Base-by-base conservation (phyloP, 345 rosid species). In the Aurinia saxatilis region DNA sequence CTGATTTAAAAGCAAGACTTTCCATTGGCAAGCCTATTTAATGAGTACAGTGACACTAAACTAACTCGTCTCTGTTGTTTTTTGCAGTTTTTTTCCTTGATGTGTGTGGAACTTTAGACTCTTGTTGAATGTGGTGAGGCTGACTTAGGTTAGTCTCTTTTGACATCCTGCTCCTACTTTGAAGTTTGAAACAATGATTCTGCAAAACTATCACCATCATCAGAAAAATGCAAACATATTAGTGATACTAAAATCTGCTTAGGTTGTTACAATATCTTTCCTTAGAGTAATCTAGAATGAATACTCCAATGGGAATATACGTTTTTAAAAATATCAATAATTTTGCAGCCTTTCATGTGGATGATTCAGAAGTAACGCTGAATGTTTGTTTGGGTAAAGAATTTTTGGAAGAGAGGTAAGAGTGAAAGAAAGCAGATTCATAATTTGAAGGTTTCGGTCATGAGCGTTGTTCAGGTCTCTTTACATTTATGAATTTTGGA, bases 301-400 rank as follows among this genome's bases (percentile, higher is more conserved):
- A 50, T 8, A 5, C 21, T 30, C 21, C 37, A 12, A 1, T 18
- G 31, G 15, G n/a, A n/a, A n/a, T n/a, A n/a, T 1, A 6, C 12
- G 7, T n/a, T n/a, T 7, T 3, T 25, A 50, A 29, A 18, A 6
- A 19, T 16, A 14, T 16, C 11, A 13, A 7, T 2, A 41, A 51
- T 67, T 6, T n/a, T 65, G 63, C 68, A 91, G 98, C 87, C 50
- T 79, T 79, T 59, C 90, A 83, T 66, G 85, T 86, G 54, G 96
- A 91, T 72, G 95, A 91, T 79, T 86, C 98, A 14, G 98, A 91
- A 67, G 82, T 86, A 55, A 84, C 96, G 50, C 65, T 91, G 71
- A 83, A 91, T 63, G 87, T 84, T 73, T 88, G 95, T 73, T 74
- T 91, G 87, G 82, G 96, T 36, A 85, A 80, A 73, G 68, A 81